Base-by-base conservation (phyloP, 1,284 basidiomycete genomes). In the Phellopilus nigrolimitatus region DNA sequence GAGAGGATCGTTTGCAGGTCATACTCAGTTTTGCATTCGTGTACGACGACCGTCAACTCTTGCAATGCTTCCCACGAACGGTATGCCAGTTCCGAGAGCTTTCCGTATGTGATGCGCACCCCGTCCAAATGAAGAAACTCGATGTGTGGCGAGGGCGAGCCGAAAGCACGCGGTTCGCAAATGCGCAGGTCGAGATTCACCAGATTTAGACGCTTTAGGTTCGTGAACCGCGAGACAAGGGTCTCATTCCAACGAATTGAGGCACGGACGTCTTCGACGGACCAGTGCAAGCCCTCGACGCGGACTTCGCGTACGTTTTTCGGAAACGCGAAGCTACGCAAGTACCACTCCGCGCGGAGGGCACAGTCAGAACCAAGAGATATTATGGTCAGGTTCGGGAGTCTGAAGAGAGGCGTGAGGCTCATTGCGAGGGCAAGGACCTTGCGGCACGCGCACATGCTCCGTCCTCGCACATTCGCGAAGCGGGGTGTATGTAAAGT, bases 241-340 rank as follows among this genome's bases (percentile, higher is more conserved):
- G 37, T 21, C 8, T 50, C 48, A 12, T n/a, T 42, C 48, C 48
- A 50, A 10, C 48, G 40, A 5, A 50, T 25, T 5, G 48, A 50
- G 25, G 48, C 30, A 33, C 10, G 3, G 8, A 34, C 21, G 27
- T 27, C 38, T 30, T 42, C 27, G 17, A 50, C 42, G 12, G 48
- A 50, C 48, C 39, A 42, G 40, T 50, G 39, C 30, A 42, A 33
- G 9, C 48, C 48, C 33, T 42, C 48, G 12, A 50, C 27, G 8
- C 40, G 28, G 2, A 50, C 9, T 10, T 19, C 28, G 2, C 15
- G 12, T 9, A 50, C 22, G 9, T 25, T 40, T 17, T 34, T 10
- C 2, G 40, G 15, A 19, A 19, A 4, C 13, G 28, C 2, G 24
- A 50, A 50, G 21, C 39, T 42, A 4, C 48, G 48, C 10, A 50